These are phyloP conservation scores for Solanum gandarillasii DNA, from an alignment of 257 asterid genomes.

Conservation along the genomic window DNA sequence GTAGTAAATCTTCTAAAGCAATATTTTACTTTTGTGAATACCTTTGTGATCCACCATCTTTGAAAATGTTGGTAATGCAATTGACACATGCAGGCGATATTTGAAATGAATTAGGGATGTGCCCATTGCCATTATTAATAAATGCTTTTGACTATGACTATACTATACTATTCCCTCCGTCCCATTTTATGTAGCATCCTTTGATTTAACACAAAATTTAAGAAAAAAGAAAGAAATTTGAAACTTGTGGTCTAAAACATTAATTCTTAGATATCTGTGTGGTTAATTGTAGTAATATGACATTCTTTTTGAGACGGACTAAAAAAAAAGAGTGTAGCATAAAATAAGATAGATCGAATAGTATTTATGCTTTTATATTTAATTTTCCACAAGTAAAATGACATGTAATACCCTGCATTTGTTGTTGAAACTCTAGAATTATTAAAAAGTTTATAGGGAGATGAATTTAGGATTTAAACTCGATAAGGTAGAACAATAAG, in stretches of 20 bases:
- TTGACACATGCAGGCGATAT: not conserved
- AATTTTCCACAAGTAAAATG: not conserved
- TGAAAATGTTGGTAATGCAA: not conserved
- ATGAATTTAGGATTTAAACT: not conserved
- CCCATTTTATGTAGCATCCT: too few relatives aligned
- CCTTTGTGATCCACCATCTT: not conserved
- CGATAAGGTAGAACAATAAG: not conserved
- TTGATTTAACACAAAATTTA: too few relatives aligned
- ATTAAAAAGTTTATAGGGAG: not conserved
- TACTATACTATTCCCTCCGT: not conserved
- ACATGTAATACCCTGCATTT: not conserved
- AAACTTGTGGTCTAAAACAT: not conserved
- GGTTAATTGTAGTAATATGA: too few relatives aligned
- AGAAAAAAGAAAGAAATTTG: too few relatives aligned
- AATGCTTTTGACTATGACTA: not conserved
- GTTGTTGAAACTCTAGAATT: not conserved
- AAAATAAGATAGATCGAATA: too few relatives aligned
- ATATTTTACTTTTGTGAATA: not conserved
- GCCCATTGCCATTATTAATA: not conserved
- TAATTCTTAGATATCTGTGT: not conserved
- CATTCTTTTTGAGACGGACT: too few relatives aligned
- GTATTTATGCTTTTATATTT: not conserved
- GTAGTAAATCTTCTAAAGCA: not conserved
- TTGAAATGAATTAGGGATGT: not conserved
- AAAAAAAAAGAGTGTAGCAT: too few relatives aligned